Evolutionary conservation across 495 filamentous ascomycete genomes (phyloP), one percentile per base, ranked within the genome.

Genomic region (Lasiosphaeris hirsuta): DNA sequence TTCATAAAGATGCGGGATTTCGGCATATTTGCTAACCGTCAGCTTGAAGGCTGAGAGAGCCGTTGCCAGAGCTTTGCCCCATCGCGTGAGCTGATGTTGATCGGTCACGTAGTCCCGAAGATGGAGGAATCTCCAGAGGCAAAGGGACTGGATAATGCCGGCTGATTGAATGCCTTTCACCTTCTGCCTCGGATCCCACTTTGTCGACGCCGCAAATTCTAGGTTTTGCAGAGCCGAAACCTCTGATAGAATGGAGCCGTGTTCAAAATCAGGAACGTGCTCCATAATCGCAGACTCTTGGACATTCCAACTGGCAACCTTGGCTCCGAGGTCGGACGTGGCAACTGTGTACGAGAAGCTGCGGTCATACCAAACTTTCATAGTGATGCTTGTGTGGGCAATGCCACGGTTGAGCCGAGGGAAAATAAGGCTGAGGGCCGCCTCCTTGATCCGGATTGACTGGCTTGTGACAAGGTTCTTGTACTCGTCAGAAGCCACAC

Each of bases 121-220:
- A 68, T 97, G 90, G 33, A 97, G 76, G 70, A 96, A 93, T 40
- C 90, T 84, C 87, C 90, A 96, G 47, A 90, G 72, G 3, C 87
- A 82, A 65, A 96, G 90, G 15, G 84, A 82, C 10, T 86, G 71
- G 46, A 97, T 81, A 60, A 96, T 82, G n/a, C 87, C 79, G 56
- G 82, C 78, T n/a, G 81, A 80, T 39, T 77, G 77, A 10, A 89
- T 64, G 17, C 75, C 71, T 66, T 73, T 60, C 18, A 61, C 10
- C 37, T 63, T 66, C 17, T 67, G 63, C 58, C 77, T 78, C 9
- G 72, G 69, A 56, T 75, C 78, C 23, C 66, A 42, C 19, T 88
- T 79, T 1, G 92, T 90, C 58, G 82, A 82, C 35, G 82, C 72
- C 1, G 81, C 83, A 68, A 92, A 92, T 1, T 84, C 78, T 0